Percentiles rank a stretch among this genome's conserved stretches.
These are phyloP conservation scores for Medicago ruthenica DNA, from an alignment of 306 rosid species.

Conservation along the genomic window DNA sequence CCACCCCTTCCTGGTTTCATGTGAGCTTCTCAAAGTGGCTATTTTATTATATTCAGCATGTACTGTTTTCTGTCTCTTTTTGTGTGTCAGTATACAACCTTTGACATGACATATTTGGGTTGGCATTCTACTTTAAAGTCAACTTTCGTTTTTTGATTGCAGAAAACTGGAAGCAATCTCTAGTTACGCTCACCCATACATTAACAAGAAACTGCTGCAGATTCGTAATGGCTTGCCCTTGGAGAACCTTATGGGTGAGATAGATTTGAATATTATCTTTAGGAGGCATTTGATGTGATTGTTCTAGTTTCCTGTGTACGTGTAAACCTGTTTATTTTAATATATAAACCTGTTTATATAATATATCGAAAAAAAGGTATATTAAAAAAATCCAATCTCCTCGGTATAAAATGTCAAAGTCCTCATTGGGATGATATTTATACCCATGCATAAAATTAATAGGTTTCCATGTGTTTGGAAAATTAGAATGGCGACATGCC, in stretches of 20 bases:
- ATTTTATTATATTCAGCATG: constrained; percentile 32
- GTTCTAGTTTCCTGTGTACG: constrained; percentile 19
- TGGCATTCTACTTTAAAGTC: constrained; percentile 33
- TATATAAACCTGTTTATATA: constrained; percentile 6
- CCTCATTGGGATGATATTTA: background rate
- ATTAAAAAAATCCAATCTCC: background rate
- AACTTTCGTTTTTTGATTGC: constrained; percentile 42
- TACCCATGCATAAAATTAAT: constrained; percentile 20
- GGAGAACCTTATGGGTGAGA: constrained; percentile 50
- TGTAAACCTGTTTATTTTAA: constrained; percentile 6
- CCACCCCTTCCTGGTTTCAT: constrained; percentile 47
- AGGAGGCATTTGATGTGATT: constrained; percentile 6
- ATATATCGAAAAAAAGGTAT: constrained; percentile 8
- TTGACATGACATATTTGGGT: constrained; percentile 20
- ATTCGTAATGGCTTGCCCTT: constrained; percentile 52
- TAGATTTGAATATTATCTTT: constrained; percentile 42
- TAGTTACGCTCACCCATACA: constrained; percentile 68
- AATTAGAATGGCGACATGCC: constrained; percentile 31
- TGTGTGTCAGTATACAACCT: constrained; percentile 26
- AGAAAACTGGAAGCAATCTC: constrained; percentile 59
- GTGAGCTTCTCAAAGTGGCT: constrained; percentile 55
- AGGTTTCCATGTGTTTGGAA: constrained; percentile 15
- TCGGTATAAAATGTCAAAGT: background rate
- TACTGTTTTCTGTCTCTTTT: constrained; percentile 38
- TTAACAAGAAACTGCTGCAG: constrained; percentile 55